These are phyloP conservation scores for Ophiostoma fasciatum DNA, from an alignment of 2,329 filamentous ascomycete genomes.

Conservation along the genomic window DNA sequence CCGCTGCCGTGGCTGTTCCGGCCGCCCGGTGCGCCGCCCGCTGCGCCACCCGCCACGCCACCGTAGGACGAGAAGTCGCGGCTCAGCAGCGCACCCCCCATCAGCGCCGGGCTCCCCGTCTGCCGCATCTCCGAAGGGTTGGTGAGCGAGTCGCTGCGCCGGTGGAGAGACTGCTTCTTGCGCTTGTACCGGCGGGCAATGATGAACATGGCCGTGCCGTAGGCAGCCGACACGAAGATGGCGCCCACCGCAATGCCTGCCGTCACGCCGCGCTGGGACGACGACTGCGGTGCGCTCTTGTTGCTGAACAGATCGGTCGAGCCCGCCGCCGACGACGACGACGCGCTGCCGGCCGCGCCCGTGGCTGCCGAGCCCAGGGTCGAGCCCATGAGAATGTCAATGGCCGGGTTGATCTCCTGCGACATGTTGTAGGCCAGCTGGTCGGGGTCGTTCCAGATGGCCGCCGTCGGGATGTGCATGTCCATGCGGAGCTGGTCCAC, in stretches of 20 bases:
- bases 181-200: conserved; percentile 82
- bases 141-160: conserved; percentile 61
- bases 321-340: conserved; percentile 16
- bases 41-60: conserved; percentile 27
- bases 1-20: conserved; percentile 44
- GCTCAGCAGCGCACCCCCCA: conserved; percentile 53
- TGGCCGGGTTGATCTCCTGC: conserved; percentile 67
- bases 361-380: conserved; percentile 25
- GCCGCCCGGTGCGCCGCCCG: conserved; percentile 28
- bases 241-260: conserved; percentile 63
- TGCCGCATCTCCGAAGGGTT: conserved; percentile 44
- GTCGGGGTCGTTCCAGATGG: conserved; percentile 57
- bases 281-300: conserved; percentile 31
- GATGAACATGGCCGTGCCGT: conserved; percentile 88
- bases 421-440: conserved; percentile 58
- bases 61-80: conserved; percentile 40
- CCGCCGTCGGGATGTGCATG: conserved; percentile 55
- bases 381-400: conserved; percentile 45
- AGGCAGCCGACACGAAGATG: conserved; percentile 65
- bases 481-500: conserved; percentile 54
- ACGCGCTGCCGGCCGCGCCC: conserved; percentile 21
- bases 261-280: conserved; percentile 46
- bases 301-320: conserved; percentile 22
- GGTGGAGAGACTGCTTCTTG: conserved; percentile 63
- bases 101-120: conserved; percentile 43